A percentile compares a stretch with the other conserved stretches of the same genome.
Conservation (phyloP, 176 grass and related monocot species). For the Eleusine coracana region DNA sequence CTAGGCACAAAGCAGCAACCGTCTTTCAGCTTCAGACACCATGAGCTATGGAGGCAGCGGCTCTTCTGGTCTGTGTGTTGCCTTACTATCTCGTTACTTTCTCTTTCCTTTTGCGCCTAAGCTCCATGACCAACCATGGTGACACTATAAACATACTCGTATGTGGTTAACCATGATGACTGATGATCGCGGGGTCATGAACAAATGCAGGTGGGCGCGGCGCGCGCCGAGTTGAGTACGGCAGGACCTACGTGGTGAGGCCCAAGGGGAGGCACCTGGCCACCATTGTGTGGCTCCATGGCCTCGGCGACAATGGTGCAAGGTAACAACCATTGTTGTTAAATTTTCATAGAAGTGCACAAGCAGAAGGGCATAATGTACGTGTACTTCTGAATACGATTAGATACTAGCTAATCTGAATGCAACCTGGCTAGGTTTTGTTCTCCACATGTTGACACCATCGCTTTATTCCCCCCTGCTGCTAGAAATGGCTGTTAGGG, state of each 20-base stretch:
- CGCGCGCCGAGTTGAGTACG: constrained; percentile 64
- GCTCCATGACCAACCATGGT: neutral
- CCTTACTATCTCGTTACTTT: neutral
- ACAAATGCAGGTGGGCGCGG: constrained; percentile 55
- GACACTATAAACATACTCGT: too few relatives aligned
- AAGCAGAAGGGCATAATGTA: neutral
- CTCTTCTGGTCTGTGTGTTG: constrained; percentile 58
- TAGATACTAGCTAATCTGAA: neutral
- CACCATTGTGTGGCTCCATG: constrained; percentile 96
- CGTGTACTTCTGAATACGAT: too few relatives aligned
- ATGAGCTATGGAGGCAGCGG: constrained; percentile 77
- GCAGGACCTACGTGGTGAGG: constrained; percentile 91
- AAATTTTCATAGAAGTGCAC: neutral
- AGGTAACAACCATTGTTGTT: constrained; percentile 43
- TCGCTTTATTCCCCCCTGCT: constrained; percentile 54
- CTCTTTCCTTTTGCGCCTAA: neutral
- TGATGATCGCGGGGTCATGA: neutral
- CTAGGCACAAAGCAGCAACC: neutral
- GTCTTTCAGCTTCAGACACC: neutral
- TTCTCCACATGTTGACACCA: constrained; percentile 4
- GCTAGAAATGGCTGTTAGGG: constrained; percentile 42
- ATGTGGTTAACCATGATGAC: neutral
- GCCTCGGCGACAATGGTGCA: constrained; percentile 87
- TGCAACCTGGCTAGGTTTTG: neutral
- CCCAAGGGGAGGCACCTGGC: constrained; percentile 90